phyloP scores from a whole-genome alignment of 139 green algal genomes.

The Chlamydomonas eustigma region DNA sequence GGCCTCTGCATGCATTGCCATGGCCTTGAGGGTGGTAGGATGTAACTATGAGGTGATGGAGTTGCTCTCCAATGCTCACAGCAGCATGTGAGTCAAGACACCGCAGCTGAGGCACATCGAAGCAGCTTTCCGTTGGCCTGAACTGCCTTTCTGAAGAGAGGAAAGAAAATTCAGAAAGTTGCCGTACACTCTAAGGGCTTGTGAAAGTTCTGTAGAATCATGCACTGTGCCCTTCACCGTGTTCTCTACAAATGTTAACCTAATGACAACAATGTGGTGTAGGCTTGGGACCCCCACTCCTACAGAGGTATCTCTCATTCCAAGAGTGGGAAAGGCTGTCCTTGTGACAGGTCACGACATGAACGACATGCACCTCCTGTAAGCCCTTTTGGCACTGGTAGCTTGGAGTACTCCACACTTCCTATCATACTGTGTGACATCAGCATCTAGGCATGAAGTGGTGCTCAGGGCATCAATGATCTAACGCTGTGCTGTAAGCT shows the following conservation, averaged over 20 bases:
- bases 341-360: constrained; percentile 76
- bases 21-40: constrained; percentile 28
- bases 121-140: too few species aligned
- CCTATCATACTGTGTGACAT: too few species aligned
- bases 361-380: constrained; percentile 31
- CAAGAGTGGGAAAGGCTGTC: constrained; percentile 60
- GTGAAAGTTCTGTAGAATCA: too few species aligned
- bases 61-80: constrained; percentile 53
- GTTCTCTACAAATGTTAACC: background rate
- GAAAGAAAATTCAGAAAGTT: too few species aligned
- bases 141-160: too few species aligned
- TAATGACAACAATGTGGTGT: too few species aligned
- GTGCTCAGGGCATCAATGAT: constrained; percentile 63
- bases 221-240: too few species aligned
- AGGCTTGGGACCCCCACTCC: constrained; percentile 55
- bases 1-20: constrained; percentile 28
- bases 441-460: too few species aligned
- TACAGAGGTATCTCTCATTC: constrained; percentile 51
- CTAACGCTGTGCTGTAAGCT: background rate
- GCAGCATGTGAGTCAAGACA: constrained; percentile 15
- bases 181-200: too few species aligned
- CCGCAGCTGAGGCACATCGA: too few species aligned
- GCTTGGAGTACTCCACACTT: too few species aligned
- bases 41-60: constrained; percentile 39
- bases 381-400: too few species aligned